Conservation (phyloP, 495 filamentous ascomycete species). For the Aspergillus incahuasiensis region DNA sequence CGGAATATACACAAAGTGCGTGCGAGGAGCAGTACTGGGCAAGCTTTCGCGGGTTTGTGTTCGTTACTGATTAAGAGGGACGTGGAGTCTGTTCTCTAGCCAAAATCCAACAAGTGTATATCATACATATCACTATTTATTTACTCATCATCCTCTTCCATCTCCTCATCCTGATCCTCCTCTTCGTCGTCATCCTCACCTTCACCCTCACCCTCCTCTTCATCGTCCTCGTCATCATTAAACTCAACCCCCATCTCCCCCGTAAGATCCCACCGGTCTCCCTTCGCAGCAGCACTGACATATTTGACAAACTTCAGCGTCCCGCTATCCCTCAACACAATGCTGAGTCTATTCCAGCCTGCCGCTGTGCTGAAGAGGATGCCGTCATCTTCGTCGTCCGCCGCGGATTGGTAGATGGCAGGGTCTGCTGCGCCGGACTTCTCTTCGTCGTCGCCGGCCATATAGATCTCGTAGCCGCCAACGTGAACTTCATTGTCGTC, state of each 20-base stretch:
- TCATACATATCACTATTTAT: constrained; percentile 4
- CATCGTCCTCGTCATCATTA: constrained; percentile 38
- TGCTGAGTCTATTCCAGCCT: constrained; percentile 81
- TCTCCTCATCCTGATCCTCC: constrained; percentile 12
- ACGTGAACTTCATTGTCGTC: constrained; percentile 51
- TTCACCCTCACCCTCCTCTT: constrained; percentile 28
- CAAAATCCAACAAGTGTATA: not conserved
- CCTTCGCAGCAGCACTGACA: constrained; percentile 71
- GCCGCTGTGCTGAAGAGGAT: constrained; percentile 86
- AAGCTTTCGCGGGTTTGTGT: too few species aligned
- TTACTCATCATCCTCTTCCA: constrained; percentile 16
- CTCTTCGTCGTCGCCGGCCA: constrained; percentile 68
- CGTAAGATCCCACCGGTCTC: constrained; percentile 89
- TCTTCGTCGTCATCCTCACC: constrained; percentile 23
- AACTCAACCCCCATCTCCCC: constrained; percentile 54
- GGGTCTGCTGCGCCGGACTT: constrained; percentile 34
- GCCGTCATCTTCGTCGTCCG: constrained; percentile 78
- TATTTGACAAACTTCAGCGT: constrained; percentile 95
- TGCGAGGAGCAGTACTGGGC: too few species aligned
- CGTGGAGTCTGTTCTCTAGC: too few species aligned
- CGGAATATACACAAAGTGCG: too few species aligned
- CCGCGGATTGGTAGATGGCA: constrained; percentile 74
- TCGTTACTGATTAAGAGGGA: too few species aligned
- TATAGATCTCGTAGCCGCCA: constrained; percentile 88
- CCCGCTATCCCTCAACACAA: constrained; percentile 84